These are phyloP conservation scores for Kluyveromyces siamensis DNA, from an alignment of 805 yeast species.

Conservation along the genomic window DNA sequence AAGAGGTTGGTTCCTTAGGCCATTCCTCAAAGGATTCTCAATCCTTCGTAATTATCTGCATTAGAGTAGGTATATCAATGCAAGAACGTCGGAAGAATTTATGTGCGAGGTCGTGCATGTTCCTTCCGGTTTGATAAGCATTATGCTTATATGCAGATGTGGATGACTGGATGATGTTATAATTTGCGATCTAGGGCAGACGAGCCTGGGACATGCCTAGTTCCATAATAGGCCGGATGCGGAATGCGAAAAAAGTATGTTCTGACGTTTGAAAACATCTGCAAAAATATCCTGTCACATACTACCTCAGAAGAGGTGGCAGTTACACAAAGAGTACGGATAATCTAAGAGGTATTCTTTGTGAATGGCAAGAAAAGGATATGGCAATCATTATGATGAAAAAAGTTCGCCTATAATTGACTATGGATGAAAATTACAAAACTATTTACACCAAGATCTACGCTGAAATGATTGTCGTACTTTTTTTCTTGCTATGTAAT, in stretches of 20 bases:
- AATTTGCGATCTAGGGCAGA: constrained; percentile 45
- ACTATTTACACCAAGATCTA: constrained; percentile 35
- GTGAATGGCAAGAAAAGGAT: neutral
- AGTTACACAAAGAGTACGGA: neutral
- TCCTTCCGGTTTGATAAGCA: neutral
- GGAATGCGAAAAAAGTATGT: constrained; percentile 29
- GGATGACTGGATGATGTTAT: constrained; percentile 17
- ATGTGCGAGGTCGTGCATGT: neutral
- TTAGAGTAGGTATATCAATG: neutral
- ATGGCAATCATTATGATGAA: constrained; percentile 22
- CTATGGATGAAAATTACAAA: constrained; percentile 28
- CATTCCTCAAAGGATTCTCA: too few relatives aligned
- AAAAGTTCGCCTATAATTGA: constrained; percentile 30
- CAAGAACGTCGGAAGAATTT: neutral
- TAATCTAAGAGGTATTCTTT: neutral
- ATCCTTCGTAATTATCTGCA: too few relatives aligned
- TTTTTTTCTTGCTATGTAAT: neutral
- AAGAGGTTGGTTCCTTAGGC: too few relatives aligned
- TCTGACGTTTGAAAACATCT: constrained; percentile 14
- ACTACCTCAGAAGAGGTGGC: constrained; percentile 1
- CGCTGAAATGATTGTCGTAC: constrained; percentile 24
- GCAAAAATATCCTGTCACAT: neutral
- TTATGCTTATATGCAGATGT: neutral
- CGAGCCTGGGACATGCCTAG: constrained; percentile 40
- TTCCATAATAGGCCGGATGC: constrained; percentile 31